Percentiles rank a stretch among this genome's conserved stretches.
phyloP scores from a whole-genome alignment of 148 eudicot genomes.

The Limonium bicolor region DNA sequence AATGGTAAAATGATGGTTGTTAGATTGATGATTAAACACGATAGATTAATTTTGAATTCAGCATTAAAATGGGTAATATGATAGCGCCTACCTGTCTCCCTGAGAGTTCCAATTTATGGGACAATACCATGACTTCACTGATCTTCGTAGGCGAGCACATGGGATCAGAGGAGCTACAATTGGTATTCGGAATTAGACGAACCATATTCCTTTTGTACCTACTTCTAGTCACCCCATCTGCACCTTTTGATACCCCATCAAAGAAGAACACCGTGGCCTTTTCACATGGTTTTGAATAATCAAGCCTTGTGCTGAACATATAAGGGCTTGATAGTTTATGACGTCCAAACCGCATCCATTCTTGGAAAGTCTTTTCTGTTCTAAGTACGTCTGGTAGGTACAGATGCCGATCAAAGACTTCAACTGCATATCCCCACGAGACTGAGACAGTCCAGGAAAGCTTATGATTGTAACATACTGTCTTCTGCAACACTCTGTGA shows the following conservation, averaged over 20 bases:
- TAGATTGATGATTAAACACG: too few species aligned
- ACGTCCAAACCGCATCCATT: conserved; percentile 22
- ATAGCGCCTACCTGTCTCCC: too few species aligned
- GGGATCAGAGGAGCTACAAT: conserved; percentile 10
- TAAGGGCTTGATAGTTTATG: too few species aligned
- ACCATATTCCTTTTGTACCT: conserved; percentile 20
- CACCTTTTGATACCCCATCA: conserved; percentile 10
- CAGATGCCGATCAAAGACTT: conserved; percentile 24
- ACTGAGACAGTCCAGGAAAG: conserved; percentile 37
- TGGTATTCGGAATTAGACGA: conserved; percentile 5
- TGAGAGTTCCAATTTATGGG: too few species aligned
- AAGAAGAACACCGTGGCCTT: conserved; percentile 38
- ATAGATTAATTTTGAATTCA: too few species aligned
- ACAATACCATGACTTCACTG: conserved; percentile 20
- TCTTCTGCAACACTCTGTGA: conserved; percentile 45
- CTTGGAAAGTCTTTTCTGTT: conserved; percentile 40
- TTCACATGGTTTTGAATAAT: conserved; percentile 27
- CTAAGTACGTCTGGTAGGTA: conserved; percentile 28
- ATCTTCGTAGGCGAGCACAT: conserved; percentile 13
- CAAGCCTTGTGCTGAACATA: conserved; percentile 36
- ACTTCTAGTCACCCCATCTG: conserved; percentile 10
- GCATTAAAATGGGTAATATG: too few species aligned
- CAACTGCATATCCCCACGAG: conserved; percentile 59
- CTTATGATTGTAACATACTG: conserved; percentile 30
- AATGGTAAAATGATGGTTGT: too few species aligned